Base-by-base conservation (phyloP, 2,329 filamentous ascomycete genomes). In the Xylariales sp. region DNA sequence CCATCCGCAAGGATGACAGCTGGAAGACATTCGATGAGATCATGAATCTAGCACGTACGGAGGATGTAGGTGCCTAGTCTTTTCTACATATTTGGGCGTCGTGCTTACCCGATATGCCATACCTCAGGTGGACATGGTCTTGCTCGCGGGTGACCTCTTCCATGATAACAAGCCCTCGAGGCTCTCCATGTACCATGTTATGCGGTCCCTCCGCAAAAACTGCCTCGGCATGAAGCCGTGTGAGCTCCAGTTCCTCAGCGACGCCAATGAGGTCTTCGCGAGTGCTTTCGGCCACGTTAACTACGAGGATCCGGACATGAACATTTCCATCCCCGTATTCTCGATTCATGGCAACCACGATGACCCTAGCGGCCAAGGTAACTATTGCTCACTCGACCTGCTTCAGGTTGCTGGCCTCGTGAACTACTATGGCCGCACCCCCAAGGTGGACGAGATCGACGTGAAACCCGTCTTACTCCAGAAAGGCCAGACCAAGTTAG, bases 291-390 rank as follows among this genome's bases (percentile, higher is more conserved):
- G 93, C 57, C 92, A 97, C 78, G 95, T 97, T 80, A 99, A 99
- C 80, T 99, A 99, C 80, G 94, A 98, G 80, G 96, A 99, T 75
- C 89, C 93, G 30, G 93, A 99, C 75, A 97, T 99, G 80, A 99
- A 99, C 75, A 89, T 99, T 68, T 93, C 94, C 0, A 97, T 98
- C 64, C 96, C 96, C 0, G 94, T 99, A 34, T 99, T 99, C 78
- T 97, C 95, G 0, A 99, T 99, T 48, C 97, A 99, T 75, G 96
- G 96, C 53, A 99, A 99, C 76, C 96, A 99, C 78, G 96, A 99
- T 77, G 96, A 99, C 77, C 96, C 96, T 0, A 97, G 94, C n/a
- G 96, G 96, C 9, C 94, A 97, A 75, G 96, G 94, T 10, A 93
- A 97, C 78, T 91, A 91, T 71, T 97, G 96, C 70, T 94, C 95